Conservation (phyloP, 2,329 filamentous ascomycete species). For the Botrytis squamosa region DNA sequence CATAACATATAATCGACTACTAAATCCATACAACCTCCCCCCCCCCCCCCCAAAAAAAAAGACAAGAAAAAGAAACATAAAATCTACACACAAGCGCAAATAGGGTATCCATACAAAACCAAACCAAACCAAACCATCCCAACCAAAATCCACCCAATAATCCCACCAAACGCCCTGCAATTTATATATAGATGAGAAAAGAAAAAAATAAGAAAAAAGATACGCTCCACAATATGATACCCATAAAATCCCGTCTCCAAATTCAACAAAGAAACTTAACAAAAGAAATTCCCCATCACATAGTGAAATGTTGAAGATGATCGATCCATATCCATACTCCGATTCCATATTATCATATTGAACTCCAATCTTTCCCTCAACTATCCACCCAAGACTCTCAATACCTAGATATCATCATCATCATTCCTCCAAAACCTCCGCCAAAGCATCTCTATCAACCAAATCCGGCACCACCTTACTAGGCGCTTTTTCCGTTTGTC, state of each 20-base stretch:
- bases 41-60: too few relatives aligned
- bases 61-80: background rate
- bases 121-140: background rate
- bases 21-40: background rate
- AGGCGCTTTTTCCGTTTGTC: slow-evolving; percentile 43
- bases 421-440: slow-evolving; percentile 32
- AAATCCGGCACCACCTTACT: slow-evolving; percentile 34
- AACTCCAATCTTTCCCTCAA: background rate
- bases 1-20: background rate
- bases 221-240: too few relatives aligned
- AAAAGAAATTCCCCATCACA: background rate
- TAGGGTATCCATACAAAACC: slow-evolving; percentile 9
- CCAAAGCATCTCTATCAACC: slow-evolving; percentile 37
- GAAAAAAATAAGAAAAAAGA: background rate
- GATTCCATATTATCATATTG: background rate
- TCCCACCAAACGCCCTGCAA: background rate
- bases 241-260: background rate
- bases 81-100: background rate
- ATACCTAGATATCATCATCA: background rate
- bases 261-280: background rate
- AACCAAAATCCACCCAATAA: background rate
- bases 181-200: background rate
- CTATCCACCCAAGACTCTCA: background rate
- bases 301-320: background rate
- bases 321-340: background rate